Conservation (phyloP, 2,329 filamentous ascomycete species). For the Myriosclerotinia curreyana region DNA sequence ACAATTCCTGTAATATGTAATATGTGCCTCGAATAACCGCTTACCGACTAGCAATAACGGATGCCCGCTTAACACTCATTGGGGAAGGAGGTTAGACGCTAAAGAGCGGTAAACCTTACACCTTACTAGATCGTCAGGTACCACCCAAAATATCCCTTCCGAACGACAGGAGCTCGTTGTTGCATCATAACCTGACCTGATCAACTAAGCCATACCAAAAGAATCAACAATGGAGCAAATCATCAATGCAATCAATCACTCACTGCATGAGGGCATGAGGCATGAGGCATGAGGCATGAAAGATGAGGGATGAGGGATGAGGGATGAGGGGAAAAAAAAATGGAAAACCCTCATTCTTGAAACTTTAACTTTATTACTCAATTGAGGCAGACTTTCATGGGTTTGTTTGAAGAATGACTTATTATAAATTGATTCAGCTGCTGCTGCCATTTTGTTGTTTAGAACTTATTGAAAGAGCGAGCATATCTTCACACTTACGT, state of each 20-base stretch:
- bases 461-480: constrained; percentile 3
- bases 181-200: constrained; percentile 7
- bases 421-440: constrained; percentile 16
- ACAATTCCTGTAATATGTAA: neutral
- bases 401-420: constrained; percentile 3
- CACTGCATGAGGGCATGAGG: constrained; percentile 1
- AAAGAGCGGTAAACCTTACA: constrained; percentile 20
- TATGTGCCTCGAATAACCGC: constrained; percentile 20
- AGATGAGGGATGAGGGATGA: neutral
- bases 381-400: constrained; percentile 7
- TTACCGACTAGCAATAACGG: neutral
- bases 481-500: neutral
- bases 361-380: constrained; percentile 1
- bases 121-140: constrained; percentile 18
- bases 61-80: neutral
- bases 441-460: neutral
- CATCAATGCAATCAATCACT: neutral
- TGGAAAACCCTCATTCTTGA: constrained; percentile 6
- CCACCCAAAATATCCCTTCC: constrained; percentile 2
- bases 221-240: neutral
- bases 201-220: neutral
- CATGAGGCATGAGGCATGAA: neutral
- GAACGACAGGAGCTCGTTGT: constrained; percentile 5
- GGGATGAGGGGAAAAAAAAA: neutral
- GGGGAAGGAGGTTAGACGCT: constrained; percentile 6